These are phyloP conservation scores for Apiospora kogelbergensis DNA, from an alignment of 2,329 filamentous ascomycete species.

Conservation along the genomic window DNA sequence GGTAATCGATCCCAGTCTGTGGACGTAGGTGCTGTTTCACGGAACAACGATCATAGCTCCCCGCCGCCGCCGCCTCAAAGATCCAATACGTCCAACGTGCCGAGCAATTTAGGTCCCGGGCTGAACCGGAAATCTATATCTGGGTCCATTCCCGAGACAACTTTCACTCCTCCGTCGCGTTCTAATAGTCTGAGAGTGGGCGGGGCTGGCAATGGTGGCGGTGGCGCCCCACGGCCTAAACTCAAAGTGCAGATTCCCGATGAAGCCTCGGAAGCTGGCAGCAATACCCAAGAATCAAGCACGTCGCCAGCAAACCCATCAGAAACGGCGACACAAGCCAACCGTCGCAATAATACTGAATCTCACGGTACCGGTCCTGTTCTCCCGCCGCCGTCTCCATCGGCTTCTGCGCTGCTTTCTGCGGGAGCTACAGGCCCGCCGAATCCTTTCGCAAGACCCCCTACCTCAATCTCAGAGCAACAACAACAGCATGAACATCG, in stretches of 20 bases:
- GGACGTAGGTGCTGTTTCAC: slow-evolving; percentile 57
- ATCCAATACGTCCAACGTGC: slow-evolving; percentile 49
- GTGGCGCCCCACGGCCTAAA: slow-evolving; percentile 70
- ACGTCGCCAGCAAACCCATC: slow-evolving; percentile 60
- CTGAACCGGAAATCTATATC: slow-evolving; percentile 52
- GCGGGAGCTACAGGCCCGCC: slow-evolving; percentile 90
- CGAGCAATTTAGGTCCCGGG: slow-evolving; percentile 39
- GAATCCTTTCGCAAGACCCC: slow-evolving; percentile 92
- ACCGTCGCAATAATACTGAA: slow-evolving; percentile 45
- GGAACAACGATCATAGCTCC: slow-evolving; percentile 53
- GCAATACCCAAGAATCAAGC: slow-evolving; percentile 68
- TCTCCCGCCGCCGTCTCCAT: slow-evolving; percentile 89
- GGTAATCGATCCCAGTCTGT: slow-evolving; percentile 61
- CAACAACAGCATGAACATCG: slow-evolving; percentile 55
- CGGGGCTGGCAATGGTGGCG: slow-evolving; percentile 31
- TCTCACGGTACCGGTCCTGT: slow-evolving; percentile 71
- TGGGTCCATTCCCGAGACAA: slow-evolving; percentile 59
- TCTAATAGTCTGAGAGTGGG: slow-evolving; percentile 70
- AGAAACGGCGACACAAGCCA: slow-evolving; percentile 56
- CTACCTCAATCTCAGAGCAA: slow-evolving; percentile 65
- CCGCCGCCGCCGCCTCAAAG: slow-evolving; percentile 52
- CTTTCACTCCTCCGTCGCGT: slow-evolving; percentile 70
- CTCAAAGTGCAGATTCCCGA: slow-evolving; percentile 95
- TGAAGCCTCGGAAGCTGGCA: slow-evolving; percentile 77
- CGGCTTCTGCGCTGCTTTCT: slow-evolving; percentile 79